phyloP scores from a whole-genome alignment of 1,139 yeast genomes.

The Pichia sp. region DNA sequence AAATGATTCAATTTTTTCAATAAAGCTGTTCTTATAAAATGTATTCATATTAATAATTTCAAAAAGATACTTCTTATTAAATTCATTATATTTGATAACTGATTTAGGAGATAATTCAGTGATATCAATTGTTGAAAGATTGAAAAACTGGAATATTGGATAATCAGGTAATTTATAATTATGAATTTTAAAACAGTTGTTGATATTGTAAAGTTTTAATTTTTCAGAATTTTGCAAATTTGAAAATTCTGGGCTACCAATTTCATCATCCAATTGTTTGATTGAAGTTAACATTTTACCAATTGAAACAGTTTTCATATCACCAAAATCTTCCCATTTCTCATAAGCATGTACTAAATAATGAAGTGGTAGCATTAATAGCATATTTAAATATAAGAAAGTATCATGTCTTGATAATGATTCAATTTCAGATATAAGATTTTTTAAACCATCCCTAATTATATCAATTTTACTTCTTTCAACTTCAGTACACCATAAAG shows the following conservation, averaged over 20 bases:
- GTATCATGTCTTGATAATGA: constrained; percentile 4
- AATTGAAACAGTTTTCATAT: constrained; percentile 3
- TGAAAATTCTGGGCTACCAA: background rate
- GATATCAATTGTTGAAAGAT: background rate
- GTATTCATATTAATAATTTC: background rate
- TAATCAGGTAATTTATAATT: constrained; percentile 2
- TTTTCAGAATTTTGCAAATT: background rate
- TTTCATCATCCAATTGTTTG: background rate
- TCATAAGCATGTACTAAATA: constrained; percentile 6
- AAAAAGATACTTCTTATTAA: constrained; percentile 5
- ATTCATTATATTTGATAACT: constrained; percentile 6
- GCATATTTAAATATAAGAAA: constrained; percentile 2
- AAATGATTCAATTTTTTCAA: constrained; percentile 4
- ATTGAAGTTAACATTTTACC: constrained; percentile 1
- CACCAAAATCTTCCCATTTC: constrained; percentile 12
- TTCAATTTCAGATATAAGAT: constrained; percentile 8
- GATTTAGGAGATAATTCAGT: constrained; percentile 1
- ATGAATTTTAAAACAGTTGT: constrained; percentile 8
- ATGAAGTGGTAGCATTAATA: constrained; percentile 9
- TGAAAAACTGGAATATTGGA: constrained; percentile 3
- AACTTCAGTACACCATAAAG: constrained; percentile 7
- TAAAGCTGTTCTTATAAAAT: background rate
- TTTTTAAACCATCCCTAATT: constrained; percentile 1
- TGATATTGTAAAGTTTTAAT: constrained; percentile 3
- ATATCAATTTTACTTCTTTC: background rate